Base-by-base conservation (phyloP, 2,329 filamentous ascomycete species). In the Ilyonectria mors-panacis region DNA sequence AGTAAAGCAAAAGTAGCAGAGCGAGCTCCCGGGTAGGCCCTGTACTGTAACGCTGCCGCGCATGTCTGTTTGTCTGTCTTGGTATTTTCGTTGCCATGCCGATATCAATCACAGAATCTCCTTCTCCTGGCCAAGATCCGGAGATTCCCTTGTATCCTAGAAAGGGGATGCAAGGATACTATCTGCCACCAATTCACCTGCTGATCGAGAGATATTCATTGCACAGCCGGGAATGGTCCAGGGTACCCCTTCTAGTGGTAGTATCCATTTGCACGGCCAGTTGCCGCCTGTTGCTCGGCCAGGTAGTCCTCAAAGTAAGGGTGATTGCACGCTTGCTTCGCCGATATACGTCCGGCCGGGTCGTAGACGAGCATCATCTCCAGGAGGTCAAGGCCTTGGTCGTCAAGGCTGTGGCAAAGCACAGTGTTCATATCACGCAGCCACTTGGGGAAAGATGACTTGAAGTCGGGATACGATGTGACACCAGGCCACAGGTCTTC, bases 381-480 rank as follows among this genome's bases (percentile, higher is more conserved):
- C 13, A 91, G 82, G 26, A 94, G 86, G 64, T 94, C 90, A 13
- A 93, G 85, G 26, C 92, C 92, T 26, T 86, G 81, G 2, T 93
- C 89, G 72, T 97, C 93, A 53, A 97, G 87, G 60, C 87, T 91
- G 48, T 89, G 88, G 76, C 94, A 93, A 39, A 96, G 85, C 30
- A 88, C 83, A 55, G 86, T 85, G 26, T 87, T 86, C 66, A 88
- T 86, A 77, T 94, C 92, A 64, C 93, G 90, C 75, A 88, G 87
- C 94, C 94, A 97, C 83, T 97, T 97, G 71, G 94, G 94, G 83
- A 97, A 97, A 3, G 93, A 95, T 30, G 92, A 81, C 82, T 97
- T 97, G 87, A 94, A 97, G 81, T 97, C 95, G 47, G 94, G 94
- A 84, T 97, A 97, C 8, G 93, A 94, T n/a, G 94, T 96, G 65